phyloP scores from a whole-genome alignment of 2,329 filamentous ascomycete species.

The Colletotrichum spaethianum region DNA sequence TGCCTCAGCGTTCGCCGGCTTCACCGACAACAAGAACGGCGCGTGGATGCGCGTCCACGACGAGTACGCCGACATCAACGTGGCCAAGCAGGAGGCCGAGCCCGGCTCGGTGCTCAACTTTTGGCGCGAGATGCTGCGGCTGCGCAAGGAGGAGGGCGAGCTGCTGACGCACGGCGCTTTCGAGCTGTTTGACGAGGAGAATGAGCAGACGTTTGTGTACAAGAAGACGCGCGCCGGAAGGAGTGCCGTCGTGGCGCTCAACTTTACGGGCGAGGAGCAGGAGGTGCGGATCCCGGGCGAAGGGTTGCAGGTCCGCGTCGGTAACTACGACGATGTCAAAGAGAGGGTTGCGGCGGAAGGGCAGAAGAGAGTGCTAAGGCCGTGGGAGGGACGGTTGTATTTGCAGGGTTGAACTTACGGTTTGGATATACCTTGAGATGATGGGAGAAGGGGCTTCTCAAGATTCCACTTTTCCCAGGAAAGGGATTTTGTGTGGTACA shows the following conservation, averaged over 20 bases:
- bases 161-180: slow-evolving; percentile 75
- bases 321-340: slow-evolving; percentile 50
- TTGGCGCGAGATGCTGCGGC: slow-evolving; percentile 69
- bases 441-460: too few relatives aligned
- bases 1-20: slow-evolving; percentile 69
- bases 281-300: slow-evolving; percentile 42
- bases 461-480: neutral
- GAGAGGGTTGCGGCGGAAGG: slow-evolving; percentile 24
- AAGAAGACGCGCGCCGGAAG: slow-evolving; percentile 52
- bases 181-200: slow-evolving; percentile 63
- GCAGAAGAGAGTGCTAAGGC: slow-evolving; percentile 45
- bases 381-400: slow-evolving; percentile 55
- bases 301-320: slow-evolving; percentile 44
- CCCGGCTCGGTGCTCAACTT: slow-evolving; percentile 68
- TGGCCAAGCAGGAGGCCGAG: slow-evolving; percentile 61
- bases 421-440: slow-evolving; percentile 4
- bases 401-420: slow-evolving; percentile 39
- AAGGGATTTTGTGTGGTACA: neutral
- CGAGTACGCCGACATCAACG: slow-evolving; percentile 69
- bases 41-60: slow-evolving; percentile 76
- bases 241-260: slow-evolving; percentile 52
- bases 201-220: slow-evolving; percentile 61
- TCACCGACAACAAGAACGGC: slow-evolving; percentile 60
- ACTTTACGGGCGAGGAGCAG: slow-evolving; percentile 55
- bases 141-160: slow-evolving; percentile 69